Evolutionary conservation across 345 rosid genomes (phyloP), one percentile per base, ranked within the genome.

Genomic region (Populus davidiana): DNA sequence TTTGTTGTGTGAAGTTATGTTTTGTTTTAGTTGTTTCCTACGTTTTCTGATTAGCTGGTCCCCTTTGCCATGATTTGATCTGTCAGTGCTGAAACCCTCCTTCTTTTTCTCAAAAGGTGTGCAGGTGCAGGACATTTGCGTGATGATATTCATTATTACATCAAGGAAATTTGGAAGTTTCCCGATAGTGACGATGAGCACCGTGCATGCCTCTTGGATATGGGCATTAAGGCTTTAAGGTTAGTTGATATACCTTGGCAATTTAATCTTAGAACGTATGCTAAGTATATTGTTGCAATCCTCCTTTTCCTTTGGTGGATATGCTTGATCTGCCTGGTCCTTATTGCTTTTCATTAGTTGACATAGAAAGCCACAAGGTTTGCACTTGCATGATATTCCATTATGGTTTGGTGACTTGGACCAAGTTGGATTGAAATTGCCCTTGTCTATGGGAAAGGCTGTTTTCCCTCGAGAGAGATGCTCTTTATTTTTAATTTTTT

Each of bases 141-240:
- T 68, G 93, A 90, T 75, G 97, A 93, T 79, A 93, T 96, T 71
- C 88, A 88, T 73, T 70, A 88, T 82, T 91, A 92, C 79, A 86
- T 79, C 43, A 89, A 90, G 83, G 92, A 91, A 82, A 91, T 92
- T 52, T 75, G 84, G 70, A 90, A 87, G 80, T 81, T 80, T 56
- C 79, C 81, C 20, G 81, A 79, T 76, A 78, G 73, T 67, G 91
- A 91, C 8, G 91, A 92, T 74, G 99, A 93, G 74, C 87, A 78
- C 62, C 92, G 79, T 61, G 89, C 93, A 2, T 80, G 81, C 87
- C 74, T 92, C 82, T 77, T 85, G 88, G 98, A 96, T 82, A 82
- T 90, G 91, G 96, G 98, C 69, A 70, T 88, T 20, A 96, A 96
- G 89, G 98, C 98, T 25, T 87, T 93, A 82, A 84, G 99, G 99